Conservation (phyloP, 1,284 basidiomycete genomes). For the Rhizopogon parksii region DNA sequence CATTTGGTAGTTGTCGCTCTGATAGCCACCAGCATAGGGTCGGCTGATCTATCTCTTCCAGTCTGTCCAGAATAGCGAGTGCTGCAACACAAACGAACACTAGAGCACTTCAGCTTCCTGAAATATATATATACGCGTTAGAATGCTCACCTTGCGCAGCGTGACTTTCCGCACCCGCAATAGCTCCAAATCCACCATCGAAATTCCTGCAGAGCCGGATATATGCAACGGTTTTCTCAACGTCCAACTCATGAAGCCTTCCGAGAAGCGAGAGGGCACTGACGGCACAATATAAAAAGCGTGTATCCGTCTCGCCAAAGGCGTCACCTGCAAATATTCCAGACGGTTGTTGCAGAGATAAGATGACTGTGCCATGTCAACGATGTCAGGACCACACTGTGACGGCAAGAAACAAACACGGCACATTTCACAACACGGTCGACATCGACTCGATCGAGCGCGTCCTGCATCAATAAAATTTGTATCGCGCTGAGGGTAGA, state of each 20-base stretch:
- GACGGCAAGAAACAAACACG: conserved; percentile 21
- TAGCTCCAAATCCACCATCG: conserved; percentile 90
- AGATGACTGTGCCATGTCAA: conserved; percentile 53
- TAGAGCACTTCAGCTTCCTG: conserved; percentile 24
- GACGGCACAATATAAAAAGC: conserved; percentile 86
- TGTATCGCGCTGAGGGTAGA: conserved; percentile 90
- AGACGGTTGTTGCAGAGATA: conserved; percentile 76
- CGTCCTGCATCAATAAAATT: conserved; percentile 82
- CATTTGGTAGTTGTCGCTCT: conserved; percentile 88
- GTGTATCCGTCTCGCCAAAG: conserved; percentile 89
- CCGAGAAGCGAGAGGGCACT: conserved; percentile 79
- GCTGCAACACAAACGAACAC: conserved; percentile 89
- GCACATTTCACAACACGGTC: conserved; percentile 72
- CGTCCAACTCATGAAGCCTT: conserved; percentile 54
- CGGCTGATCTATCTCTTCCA: conserved; percentile 73
- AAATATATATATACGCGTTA: neutral
- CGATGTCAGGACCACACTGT: conserved; percentile 28
- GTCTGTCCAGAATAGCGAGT: conserved; percentile 77
- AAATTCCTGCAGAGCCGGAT: conserved; percentile 82
- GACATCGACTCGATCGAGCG: conserved; percentile 65
- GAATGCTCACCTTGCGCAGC: conserved; percentile 71
- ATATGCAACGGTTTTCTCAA: conserved; percentile 66
- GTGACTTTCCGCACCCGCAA: conserved; percentile 86
- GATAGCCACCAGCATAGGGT: conserved; percentile 88
- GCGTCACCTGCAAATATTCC: conserved; percentile 88